phyloP scores from a whole-genome alignment of 495 filamentous ascomycete genomes.

The Penicillium flavigenum region DNA sequence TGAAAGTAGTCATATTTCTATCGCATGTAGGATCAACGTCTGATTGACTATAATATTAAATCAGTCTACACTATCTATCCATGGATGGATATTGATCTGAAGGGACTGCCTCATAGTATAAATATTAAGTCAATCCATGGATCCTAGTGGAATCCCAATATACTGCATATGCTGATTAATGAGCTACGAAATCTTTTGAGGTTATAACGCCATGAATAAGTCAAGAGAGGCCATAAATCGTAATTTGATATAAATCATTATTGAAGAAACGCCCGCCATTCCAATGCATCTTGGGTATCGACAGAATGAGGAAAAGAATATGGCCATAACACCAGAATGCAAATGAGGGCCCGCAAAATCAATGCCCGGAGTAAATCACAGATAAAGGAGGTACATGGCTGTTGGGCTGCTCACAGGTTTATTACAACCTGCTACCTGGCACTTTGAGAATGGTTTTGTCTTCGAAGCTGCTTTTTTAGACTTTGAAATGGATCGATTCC shows the following conservation, averaged over 20 bases:
- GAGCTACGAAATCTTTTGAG: not conserved
- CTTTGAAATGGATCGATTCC: conserved; percentile 46
- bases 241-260: not conserved
- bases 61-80: not conserved
- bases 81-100: too few species aligned
- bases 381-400: conserved; percentile 50
- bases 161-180: not conserved
- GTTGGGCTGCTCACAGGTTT: conserved; percentile 36
- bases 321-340: conserved; percentile 18
- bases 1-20: too few species aligned
- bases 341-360: conserved; percentile 11
- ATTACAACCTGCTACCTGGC: conserved; percentile 51
- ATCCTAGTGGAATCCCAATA: too few species aligned
- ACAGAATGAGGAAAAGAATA: conserved; percentile 12
- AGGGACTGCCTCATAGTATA: too few species aligned
- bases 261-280: conserved; percentile 21
- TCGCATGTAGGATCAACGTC: too few species aligned
- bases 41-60: too few species aligned
- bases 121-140: too few species aligned
- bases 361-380: conserved; percentile 27
- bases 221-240: not conserved
- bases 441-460: conserved; percentile 48
- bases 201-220: not conserved
- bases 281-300: conserved; percentile 33
- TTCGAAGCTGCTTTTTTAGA: conserved; percentile 33